Evolutionary conservation across 768 basidiomycete species (phyloP).

Genomic region (Suillus plorans): DNA sequence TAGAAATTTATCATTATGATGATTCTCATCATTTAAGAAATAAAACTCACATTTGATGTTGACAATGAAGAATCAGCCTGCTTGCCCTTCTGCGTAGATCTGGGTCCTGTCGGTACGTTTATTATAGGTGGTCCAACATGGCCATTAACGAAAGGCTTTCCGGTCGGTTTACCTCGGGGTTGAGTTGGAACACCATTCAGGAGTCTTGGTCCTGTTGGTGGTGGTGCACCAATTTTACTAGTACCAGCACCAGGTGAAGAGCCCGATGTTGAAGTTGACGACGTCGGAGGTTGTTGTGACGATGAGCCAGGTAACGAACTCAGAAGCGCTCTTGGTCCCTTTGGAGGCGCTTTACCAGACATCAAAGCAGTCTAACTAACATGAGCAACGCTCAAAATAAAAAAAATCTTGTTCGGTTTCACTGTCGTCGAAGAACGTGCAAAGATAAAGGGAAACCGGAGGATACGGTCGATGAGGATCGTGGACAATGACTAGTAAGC

Average conservation of each 20-base stretch:
- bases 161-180: conserved; percentile 22
- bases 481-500: conserved; percentile 5
- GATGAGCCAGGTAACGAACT: conserved; percentile 38
- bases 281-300: conserved; percentile 30
- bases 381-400: conserved; percentile 9
- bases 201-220: conserved; percentile 67
- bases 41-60: not conserved
- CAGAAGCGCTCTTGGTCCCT: conserved; percentile 68
- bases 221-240: conserved; percentile 50
- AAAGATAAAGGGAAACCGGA: conserved; percentile 10
- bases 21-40: not conserved
- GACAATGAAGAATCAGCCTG: conserved; percentile 32
- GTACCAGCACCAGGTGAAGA: conserved; percentile 24
- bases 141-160: conserved; percentile 48
- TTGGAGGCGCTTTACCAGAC: conserved; percentile 80
- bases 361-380: conserved; percentile 36
- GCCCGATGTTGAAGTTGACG: conserved; percentile 35
- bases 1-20: conserved; percentile 7
- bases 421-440: conserved; percentile 11
- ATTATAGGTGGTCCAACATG: conserved; percentile 25
- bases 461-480: conserved; percentile 11
- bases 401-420: conserved; percentile 3
- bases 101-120: conserved; percentile 32
- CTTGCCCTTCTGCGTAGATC: conserved; percentile 41
- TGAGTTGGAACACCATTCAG: conserved; percentile 36